Base-by-base conservation (phyloP, 1,139 yeast genomes). In the Sugiyamaella grinbergsii region DNA sequence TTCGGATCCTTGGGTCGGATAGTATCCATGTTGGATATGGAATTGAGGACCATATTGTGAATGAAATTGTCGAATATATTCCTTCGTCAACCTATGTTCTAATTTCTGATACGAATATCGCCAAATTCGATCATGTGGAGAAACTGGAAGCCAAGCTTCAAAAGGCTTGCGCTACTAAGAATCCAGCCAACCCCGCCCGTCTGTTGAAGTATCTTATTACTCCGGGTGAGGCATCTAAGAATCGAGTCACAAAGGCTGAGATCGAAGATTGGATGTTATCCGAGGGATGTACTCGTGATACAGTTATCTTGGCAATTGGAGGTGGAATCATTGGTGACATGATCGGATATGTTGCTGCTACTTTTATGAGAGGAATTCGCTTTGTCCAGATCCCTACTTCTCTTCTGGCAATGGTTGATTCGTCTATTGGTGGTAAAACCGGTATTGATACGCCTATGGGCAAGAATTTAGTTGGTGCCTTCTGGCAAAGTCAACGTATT, bases 241-340 rank as follows among this genome's bases (percentile, higher is more conserved):
- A 81, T 56, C 79, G 98, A 60, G 81, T 81, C 50, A 90, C 96
- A 39, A 94, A 94, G 70, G 98, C 95, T 22, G 83, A 82, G 19
- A 91, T 94, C 53, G 99, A 94, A 71, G 98, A 94, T 71, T 93
- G 79, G 71, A 73, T 94, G 65, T 77, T 94, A 58, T 66, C 72
- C n/a, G 73, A 88, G 63, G 95, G 96, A 22, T 94, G 99, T 70
- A 93, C 98, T 23, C 80, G 98, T 71, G 99, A 94, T 67, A 90
- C 98, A 2, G 91, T 94, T 22, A 83, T 94, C 53, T 71, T 94
- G 52, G 99, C 99, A 3, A 81, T 94, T 54, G 99, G 98, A 54
- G 99, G 99, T 57, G 99, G 99, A 61, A 95, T 94, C 49, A 91
- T 94, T 71, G 99, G 99, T 52, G 99, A 94, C 66, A 93, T 94